A percentile compares a stretch with the other conserved stretches of the same genome.
phyloP scores from a whole-genome alignment of 805 yeast species.

The Debaryomyces prosopidis region DNA sequence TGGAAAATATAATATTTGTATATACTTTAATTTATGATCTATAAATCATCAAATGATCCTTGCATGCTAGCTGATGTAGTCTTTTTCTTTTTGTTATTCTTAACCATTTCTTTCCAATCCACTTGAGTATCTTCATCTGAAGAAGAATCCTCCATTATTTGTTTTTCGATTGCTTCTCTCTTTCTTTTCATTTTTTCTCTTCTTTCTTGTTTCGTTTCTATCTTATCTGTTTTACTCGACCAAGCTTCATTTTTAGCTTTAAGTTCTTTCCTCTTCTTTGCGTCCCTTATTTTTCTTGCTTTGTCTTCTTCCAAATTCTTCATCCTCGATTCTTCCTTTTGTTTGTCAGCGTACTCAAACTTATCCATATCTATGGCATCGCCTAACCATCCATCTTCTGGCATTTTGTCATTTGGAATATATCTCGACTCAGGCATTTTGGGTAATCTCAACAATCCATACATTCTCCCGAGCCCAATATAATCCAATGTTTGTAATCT shows the following conservation, averaged over 20 bases:
- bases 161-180: conserved; percentile 65
- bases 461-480: conserved; percentile 67
- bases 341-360: conserved; percentile 62
- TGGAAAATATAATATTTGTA: conserved; percentile 28
- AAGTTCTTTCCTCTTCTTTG: conserved; percentile 44
- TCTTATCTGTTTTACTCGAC: conserved; percentile 69
- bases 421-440: conserved; percentile 86
- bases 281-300: conserved; percentile 34
- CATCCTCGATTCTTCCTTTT: conserved; percentile 62
- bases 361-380: conserved; percentile 64
- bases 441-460: conserved; percentile 82
- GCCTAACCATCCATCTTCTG: conserved; percentile 77
- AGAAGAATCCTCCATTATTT: conserved; percentile 45
- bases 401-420: conserved; percentile 48
- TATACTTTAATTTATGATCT: conserved; percentile 5
- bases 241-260: conserved; percentile 67
- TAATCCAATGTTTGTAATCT: conserved; percentile 72
- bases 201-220: conserved; percentile 61
- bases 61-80: conserved; percentile 36
- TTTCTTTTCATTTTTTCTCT: conserved; percentile 67
- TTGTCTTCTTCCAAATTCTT: conserved; percentile 55
- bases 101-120: conserved; percentile 89
- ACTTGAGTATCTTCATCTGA: conserved; percentile 49
- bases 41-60: conserved; percentile 61
- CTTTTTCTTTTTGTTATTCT: conserved; percentile 63